Conservation (phyloP, 2,329 filamentous ascomycete genomes). For the Oidium heveae region DNA sequence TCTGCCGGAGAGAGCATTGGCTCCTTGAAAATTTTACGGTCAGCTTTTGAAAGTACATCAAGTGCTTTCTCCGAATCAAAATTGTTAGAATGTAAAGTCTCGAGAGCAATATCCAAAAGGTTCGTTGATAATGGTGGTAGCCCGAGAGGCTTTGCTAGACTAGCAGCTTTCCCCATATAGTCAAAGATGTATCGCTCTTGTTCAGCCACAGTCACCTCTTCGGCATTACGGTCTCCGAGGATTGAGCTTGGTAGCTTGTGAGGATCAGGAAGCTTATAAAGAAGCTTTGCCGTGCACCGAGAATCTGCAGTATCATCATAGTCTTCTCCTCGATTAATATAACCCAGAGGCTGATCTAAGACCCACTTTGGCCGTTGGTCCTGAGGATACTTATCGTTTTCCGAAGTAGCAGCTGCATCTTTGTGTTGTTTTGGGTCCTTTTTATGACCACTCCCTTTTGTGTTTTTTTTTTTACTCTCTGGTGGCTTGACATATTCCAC, state of each 20-base stretch:
- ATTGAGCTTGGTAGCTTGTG: conserved; percentile 16
- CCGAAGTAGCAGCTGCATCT: conserved; percentile 52
- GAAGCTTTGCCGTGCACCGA: conserved; percentile 44
- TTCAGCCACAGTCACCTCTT: conserved; percentile 11
- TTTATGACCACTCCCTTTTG: conserved; percentile 36
- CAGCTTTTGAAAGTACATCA: conserved; percentile 38
- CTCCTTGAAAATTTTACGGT: conserved; percentile 56
- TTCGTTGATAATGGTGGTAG: conserved; percentile 60
- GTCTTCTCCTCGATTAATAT: conserved; percentile 65
- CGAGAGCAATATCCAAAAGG: conserved; percentile 58
- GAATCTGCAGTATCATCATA: conserved; percentile 33
- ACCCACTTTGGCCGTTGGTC: conserved; percentile 81
- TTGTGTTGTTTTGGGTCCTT: conserved; percentile 58
- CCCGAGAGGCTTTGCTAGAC: conserved; percentile 34
- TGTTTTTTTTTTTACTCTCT: conserved; percentile 57
- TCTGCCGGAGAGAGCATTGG: conserved; percentile 57
- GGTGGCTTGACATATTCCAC: conserved; percentile 77
- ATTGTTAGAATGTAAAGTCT: conserved; percentile 43
- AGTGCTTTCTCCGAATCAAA: conserved; percentile 51
- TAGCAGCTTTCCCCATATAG: conserved; percentile 38
- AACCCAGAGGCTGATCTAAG: conserved; percentile 72
- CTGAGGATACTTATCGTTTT: conserved; percentile 55
- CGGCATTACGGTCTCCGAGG: conserved; percentile 13
- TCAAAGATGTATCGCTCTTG: conserved; percentile 35
- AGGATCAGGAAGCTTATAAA: conserved; percentile 50